Conservation (phyloP, 768 basidiomycete species). For the Mycena capillaripes region DNA sequence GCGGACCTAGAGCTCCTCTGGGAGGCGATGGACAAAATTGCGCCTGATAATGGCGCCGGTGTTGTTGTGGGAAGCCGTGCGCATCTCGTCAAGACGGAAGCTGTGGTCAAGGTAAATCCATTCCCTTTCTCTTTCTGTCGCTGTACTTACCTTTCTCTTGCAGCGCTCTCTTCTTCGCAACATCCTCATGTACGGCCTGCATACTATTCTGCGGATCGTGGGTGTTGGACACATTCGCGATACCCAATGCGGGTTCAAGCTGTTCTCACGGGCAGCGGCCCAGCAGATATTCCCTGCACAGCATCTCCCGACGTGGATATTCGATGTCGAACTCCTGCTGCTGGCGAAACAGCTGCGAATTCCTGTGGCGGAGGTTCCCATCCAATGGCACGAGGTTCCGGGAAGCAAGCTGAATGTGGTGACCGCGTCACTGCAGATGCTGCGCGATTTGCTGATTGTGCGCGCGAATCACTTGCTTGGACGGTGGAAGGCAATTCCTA, state of each 20-base stretch:
- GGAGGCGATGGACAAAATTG: constrained; percentile 76
- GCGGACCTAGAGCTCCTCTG: constrained; percentile 87
- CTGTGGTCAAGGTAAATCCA: constrained; percentile 86
- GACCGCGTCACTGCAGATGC: constrained; percentile 90
- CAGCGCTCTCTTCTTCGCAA: constrained; percentile 93
- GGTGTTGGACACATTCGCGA: constrained; percentile 93
- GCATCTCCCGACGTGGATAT: constrained; percentile 94
- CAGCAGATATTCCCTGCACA: constrained; percentile 87
- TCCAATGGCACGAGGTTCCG: constrained; percentile 94
- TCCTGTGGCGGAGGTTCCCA: constrained; percentile 87
- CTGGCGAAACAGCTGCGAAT: constrained; percentile 85
- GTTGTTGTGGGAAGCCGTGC: constrained; percentile 92
- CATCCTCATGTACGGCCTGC: constrained; percentile 93
- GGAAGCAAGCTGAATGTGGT: constrained; percentile 94
- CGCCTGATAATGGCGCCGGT: constrained; percentile 62
- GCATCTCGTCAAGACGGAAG: constrained; percentile 92
- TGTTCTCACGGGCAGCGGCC: constrained; percentile 89
- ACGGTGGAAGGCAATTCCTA: constrained; percentile 68
- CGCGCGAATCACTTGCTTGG: constrained; percentile 86
- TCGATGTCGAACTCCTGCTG: constrained; percentile 94
- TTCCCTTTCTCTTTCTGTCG: constrained; percentile 8
- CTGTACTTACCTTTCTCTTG: not conserved
- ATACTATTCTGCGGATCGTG: constrained; percentile 88
- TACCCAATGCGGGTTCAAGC: constrained; percentile 98
- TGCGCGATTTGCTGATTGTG: constrained; percentile 87